These are phyloP conservation scores for Jacaranda copaia DNA, from an alignment of 257 asterid species.

Conservation along the genomic window DNA sequence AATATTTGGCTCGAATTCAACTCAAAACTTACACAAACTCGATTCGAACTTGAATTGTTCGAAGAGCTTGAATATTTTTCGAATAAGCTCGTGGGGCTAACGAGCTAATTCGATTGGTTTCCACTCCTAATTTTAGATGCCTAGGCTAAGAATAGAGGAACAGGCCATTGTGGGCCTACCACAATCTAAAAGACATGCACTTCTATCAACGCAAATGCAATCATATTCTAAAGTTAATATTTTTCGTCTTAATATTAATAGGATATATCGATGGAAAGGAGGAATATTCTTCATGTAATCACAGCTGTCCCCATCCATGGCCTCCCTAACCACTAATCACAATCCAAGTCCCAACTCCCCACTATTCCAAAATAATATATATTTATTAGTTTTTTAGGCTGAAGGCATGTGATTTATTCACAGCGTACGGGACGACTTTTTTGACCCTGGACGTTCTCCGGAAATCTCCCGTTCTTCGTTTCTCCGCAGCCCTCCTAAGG, in stretches of 20 bases:
- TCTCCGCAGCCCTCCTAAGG: slow-evolving; percentile 19
- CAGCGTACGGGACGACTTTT: background rate
- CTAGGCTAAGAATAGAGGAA: background rate
- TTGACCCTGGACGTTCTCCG: background rate
- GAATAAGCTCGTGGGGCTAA: too few species aligned
- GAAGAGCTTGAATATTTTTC: too few species aligned
- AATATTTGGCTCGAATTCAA: too few species aligned
- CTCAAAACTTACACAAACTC: too few species aligned
- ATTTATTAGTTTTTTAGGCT: too few species aligned
- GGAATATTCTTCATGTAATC: background rate
- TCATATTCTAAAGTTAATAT: background rate
- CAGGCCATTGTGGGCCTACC: background rate
- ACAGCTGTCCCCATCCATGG: background rate
- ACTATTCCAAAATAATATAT: background rate
- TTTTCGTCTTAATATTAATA: too few species aligned
- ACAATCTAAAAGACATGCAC: background rate
- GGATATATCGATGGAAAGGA: background rate
- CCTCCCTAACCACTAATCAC: background rate
- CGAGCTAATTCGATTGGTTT: too few species aligned
- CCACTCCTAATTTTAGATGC: too few species aligned
- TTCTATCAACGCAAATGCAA: background rate
- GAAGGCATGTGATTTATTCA: background rate
- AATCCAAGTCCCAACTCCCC: background rate
- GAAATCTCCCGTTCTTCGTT: slow-evolving; percentile 19
- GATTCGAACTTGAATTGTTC: too few species aligned